These are phyloP conservation scores for Ascochyta rabiei DNA, from an alignment of 2,329 filamentous ascomycete genomes.

Conservation along the genomic window DNA sequence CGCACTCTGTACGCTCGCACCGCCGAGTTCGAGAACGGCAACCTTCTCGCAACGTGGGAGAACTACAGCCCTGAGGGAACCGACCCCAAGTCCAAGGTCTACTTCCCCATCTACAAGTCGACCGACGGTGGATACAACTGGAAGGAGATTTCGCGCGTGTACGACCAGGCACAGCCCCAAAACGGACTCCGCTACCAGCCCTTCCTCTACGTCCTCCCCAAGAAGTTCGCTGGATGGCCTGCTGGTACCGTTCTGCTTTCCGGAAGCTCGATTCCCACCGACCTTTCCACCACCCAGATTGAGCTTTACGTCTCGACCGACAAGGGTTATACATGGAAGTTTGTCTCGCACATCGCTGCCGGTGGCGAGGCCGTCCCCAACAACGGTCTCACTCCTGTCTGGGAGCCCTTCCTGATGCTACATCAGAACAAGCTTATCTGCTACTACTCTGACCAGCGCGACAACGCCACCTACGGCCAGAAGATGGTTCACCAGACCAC, in stretches of 20 bases:
- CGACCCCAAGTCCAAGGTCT: conserved; percentile 44
- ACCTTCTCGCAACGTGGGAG: conserved; percentile 61
- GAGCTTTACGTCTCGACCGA: conserved; percentile 72
- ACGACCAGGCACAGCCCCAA: conserved; percentile 68
- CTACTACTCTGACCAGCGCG: conserved; percentile 76
- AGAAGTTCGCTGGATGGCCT: conserved; percentile 62
- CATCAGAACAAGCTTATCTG: conserved; percentile 65
- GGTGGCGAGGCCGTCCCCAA: conserved; percentile 67
- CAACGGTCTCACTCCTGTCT: conserved; percentile 71
- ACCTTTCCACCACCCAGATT: conserved; percentile 69
- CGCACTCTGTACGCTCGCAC: conserved; percentile 60
- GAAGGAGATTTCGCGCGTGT: conserved; percentile 66
- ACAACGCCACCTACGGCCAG: conserved; percentile 66
- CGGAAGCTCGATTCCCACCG: conserved; percentile 63
- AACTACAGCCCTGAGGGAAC: conserved; percentile 56
- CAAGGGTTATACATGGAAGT: conserved; percentile 67
- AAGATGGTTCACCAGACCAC: conserved; percentile 70
- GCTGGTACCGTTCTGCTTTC: conserved; percentile 68
- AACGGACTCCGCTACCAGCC: conserved; percentile 74
- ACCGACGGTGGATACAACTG: conserved; percentile 60
- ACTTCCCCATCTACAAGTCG: conserved; percentile 56
- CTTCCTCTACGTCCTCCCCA: conserved; percentile 67
- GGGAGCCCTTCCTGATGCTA: conserved; percentile 72
- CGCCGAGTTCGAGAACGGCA: conserved; percentile 52
- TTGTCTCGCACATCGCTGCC: conserved; percentile 68